A percentile compares a stretch with the other conserved stretches of the same genome.
phyloP scores from a whole-genome alignment of 2,329 filamentous ascomycete species.

The Cytospora chrysosperma region DNA sequence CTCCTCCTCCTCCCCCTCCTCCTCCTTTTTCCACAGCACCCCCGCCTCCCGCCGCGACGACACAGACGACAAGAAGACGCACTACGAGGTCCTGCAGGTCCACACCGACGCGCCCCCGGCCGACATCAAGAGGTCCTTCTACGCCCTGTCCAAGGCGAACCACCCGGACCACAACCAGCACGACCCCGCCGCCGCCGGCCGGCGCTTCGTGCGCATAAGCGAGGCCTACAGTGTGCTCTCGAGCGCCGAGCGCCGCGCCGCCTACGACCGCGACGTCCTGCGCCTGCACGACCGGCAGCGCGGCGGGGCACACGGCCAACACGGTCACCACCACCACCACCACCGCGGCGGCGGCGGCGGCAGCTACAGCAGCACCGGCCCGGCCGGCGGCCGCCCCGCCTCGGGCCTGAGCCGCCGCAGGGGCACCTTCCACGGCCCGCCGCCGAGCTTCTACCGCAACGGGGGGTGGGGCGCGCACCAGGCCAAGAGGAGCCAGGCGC shows the following conservation, averaged over 20 bases:
- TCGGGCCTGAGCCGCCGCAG: conserved; percentile 77
- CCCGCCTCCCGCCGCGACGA: conserved; percentile 30
- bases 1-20: background rate
- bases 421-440: conserved; percentile 77
- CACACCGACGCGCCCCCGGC: conserved; percentile 60
- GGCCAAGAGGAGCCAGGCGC: conserved; percentile 57
- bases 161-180: conserved; percentile 87
- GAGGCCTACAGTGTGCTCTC: conserved; percentile 81
- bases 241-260: conserved; percentile 68
- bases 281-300: conserved; percentile 37
- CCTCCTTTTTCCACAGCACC: conserved; percentile 31
- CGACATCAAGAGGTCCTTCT: conserved; percentile 63
- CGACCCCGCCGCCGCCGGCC: conserved; percentile 65
- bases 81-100: conserved; percentile 84
- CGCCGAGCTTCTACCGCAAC: conserved; percentile 81
- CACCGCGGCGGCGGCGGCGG: conserved; percentile 42
- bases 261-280: conserved; percentile 75
- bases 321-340: conserved; percentile 29
- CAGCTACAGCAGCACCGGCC: conserved; percentile 55
- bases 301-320: too few species aligned
- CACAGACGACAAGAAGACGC: conserved; percentile 52
- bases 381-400: conserved; percentile 73
- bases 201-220: conserved; percentile 78
- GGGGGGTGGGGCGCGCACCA: conserved; percentile 73
- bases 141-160: conserved; percentile 83